Base-by-base conservation (phyloP, 139 green algal species). In the Asterochloris erici region DNA sequence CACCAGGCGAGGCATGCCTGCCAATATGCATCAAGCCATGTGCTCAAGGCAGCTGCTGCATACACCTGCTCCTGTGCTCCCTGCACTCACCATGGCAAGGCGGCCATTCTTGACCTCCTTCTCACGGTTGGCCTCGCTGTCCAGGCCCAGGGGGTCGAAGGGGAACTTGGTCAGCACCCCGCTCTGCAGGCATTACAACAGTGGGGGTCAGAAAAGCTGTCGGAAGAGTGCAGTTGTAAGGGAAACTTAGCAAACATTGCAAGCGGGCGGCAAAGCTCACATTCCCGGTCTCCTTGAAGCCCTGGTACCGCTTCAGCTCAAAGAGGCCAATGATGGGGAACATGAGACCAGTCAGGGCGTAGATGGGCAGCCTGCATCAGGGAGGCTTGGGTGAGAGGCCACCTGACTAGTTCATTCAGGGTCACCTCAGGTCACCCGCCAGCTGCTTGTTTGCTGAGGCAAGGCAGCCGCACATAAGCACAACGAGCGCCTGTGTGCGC, bases 101-200 rank as follows among this genome's bases (percentile, higher is more conserved):
- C 95, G 93, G 81, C 94, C 96, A 90, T 99, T 99, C 93, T 99
- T 99, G 84, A 99, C 84, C 93, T 99, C 96, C 94, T 97, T 98
- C 29, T 95, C 79, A 38, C 89, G 88, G 85, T 95, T 98, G 75
- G 82, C 73, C 14, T 38, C 24, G 27, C 88, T 93, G 88, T 93
- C 94, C 89, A 96, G 87, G 85, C 90, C 89, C 69, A 90, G 86
- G 14, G 95, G 95, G 92, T 98, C 95, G 69, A 95, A 97, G 79
- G 95, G 95, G 91, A 95, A 98, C 78, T 88, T 89, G 89, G 94
- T 91, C 80, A 95, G 88, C 73, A 98, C 83, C 78, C 94, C 94
- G 23, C 90, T 93, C 92, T 96, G 90, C 83, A 79, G 12, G 38
- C 28, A 76, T 9, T 28, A 78, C 29, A 64, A 21, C 74, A 78